phyloP scores from a whole-genome alignment of 495 filamentous ascomycete species.

The Neurospora sp. region DNA sequence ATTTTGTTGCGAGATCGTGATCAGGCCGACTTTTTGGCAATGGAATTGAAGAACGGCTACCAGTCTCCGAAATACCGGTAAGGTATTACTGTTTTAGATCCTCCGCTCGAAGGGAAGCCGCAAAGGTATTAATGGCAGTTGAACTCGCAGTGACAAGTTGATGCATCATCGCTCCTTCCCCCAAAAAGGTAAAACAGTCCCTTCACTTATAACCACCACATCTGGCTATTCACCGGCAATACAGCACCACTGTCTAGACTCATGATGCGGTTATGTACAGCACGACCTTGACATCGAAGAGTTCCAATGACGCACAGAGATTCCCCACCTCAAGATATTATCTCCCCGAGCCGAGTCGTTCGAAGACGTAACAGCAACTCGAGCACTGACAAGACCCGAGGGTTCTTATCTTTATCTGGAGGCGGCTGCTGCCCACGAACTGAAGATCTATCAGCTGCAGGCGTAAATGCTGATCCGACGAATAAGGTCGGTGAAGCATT shows the following conservation, averaged over 20 bases:
- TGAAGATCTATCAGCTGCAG: neutral
- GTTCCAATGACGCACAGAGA: neutral
- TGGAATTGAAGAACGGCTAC: neutral
- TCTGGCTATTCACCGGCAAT: neutral
- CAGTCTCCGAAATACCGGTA: neutral
- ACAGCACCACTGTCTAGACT: neutral
- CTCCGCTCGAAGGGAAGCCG: neutral
- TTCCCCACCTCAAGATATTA: neutral
- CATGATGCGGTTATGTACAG: neutral
- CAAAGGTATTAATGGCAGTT: neutral
- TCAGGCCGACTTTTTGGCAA: neutral
- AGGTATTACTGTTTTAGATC: neutral
- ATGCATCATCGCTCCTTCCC: neutral
- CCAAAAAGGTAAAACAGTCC: neutral
- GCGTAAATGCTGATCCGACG: neutral
- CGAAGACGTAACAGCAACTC: neutral
- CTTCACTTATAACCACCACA: neutral
- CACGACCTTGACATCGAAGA: neutral
- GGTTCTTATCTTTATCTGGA: neutral
- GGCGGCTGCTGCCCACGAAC: neutral
- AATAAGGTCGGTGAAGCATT: neutral
- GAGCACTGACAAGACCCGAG: neutral
- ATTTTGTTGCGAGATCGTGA: neutral
- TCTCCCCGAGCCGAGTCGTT: neutral
- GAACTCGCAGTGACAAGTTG: neutral